Evolutionary conservation across 176 grass and related monocot species (phyloP).

Genomic region (Ensete ventricosum): DNA sequence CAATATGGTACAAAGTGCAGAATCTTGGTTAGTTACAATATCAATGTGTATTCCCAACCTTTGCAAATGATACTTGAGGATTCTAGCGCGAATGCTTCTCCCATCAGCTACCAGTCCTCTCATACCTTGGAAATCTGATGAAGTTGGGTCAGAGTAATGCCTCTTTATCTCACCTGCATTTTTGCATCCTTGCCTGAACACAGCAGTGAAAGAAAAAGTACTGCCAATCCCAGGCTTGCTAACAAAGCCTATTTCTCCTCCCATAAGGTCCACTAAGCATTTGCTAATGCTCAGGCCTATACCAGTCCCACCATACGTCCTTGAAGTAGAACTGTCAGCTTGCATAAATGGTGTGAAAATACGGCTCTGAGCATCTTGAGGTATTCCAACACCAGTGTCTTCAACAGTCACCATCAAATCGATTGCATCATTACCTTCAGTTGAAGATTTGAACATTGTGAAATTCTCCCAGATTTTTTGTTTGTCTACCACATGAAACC

Average conservation of each 20-base stretch:
- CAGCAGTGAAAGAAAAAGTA: slow-evolving; percentile 75
- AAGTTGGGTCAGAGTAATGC: slow-evolving; percentile 36
- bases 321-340: slow-evolving; percentile 17
- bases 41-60: slow-evolving; percentile 75
- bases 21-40: slow-evolving; percentile 37
- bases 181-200: slow-evolving; percentile 31
- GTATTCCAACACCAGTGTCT: slow-evolving; percentile 73
- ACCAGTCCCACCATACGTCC: slow-evolving; percentile 23
- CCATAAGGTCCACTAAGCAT: slow-evolving; percentile 57
- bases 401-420: slow-evolving; percentile 58
- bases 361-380: slow-evolving; percentile 38
- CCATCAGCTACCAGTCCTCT: slow-evolving; percentile 60
- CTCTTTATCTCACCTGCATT: slow-evolving; percentile 40
- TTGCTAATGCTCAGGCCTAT: slow-evolving; percentile 32
- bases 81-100: slow-evolving; percentile 50
- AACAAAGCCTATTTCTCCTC: slow-evolving; percentile 49
- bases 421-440: slow-evolving; percentile 24
- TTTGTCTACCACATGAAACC: slow-evolving; percentile 38
- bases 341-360: slow-evolving; percentile 30
- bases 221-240: slow-evolving; percentile 48
- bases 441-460: slow-evolving; percentile 27
- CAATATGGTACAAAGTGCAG: slow-evolving; percentile 37
- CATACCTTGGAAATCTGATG: slow-evolving; percentile 57
- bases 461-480: slow-evolving; percentile 38
- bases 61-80: slow-evolving; percentile 71